Conservation (phyloP, 495 filamentous ascomycete genomes). For the Neurospora sp. region DNA sequence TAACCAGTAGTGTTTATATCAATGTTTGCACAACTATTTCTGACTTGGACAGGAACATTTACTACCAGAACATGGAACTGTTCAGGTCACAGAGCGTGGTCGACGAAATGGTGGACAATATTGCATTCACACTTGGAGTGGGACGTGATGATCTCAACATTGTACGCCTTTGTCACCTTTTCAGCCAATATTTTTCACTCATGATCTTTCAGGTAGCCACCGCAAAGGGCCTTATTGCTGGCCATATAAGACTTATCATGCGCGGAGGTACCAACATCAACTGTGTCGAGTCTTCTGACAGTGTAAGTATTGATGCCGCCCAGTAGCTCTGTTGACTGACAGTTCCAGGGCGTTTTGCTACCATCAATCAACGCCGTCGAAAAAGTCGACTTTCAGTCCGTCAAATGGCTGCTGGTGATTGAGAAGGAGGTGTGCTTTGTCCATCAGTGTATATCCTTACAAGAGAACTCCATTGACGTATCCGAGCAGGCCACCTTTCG, state of each 20-base stretch:
- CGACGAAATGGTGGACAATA: constrained; percentile 69
- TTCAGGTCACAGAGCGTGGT: constrained; percentile 71
- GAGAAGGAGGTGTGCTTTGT: constrained; percentile 70
- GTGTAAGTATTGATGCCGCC: constrained; percentile 9
- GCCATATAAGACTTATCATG: constrained; percentile 15
- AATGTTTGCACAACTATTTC: background rate
- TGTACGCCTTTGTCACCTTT: constrained; percentile 26
- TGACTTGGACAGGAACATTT: constrained; percentile 61
- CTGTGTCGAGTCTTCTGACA: constrained; percentile 18
- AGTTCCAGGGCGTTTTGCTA: constrained; percentile 53
- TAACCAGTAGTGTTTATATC: background rate
- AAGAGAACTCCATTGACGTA: background rate
- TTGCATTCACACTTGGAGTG: constrained; percentile 67
- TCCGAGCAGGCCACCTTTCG: constrained; percentile 64
- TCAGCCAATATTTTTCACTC: background rate
- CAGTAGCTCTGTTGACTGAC: background rate
- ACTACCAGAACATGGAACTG: constrained; percentile 72
- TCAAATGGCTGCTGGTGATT: constrained; percentile 70
- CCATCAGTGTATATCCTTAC: background rate
- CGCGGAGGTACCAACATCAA: constrained; percentile 15
- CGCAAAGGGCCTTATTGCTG: constrained; percentile 34
- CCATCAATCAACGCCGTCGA: constrained; percentile 46
- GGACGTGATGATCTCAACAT: constrained; percentile 55
- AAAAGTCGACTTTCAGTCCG: constrained; percentile 40
- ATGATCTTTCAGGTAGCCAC: constrained; percentile 43